A percentile compares a stretch with the other conserved stretches of the same genome.
phyloP scores from a whole-genome alignment of 2,329 filamentous ascomycete genomes.

The Amauroascus niger region DNA sequence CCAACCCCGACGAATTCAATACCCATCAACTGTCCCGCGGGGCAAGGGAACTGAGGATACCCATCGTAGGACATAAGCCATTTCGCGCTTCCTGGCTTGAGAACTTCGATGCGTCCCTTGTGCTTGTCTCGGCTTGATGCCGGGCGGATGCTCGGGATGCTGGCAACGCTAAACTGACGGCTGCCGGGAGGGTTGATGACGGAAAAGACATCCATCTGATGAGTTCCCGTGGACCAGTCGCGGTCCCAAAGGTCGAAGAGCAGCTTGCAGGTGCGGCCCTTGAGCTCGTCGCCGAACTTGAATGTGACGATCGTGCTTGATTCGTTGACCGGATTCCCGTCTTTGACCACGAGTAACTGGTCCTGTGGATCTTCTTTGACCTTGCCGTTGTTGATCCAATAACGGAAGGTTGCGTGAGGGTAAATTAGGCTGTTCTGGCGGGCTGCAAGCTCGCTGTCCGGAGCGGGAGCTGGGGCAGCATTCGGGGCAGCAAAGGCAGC shows the following conservation, averaged over 20 bases:
- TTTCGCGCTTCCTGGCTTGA: constrained; percentile 16
- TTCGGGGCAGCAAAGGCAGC: constrained; percentile 14
- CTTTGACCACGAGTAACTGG: constrained; percentile 21
- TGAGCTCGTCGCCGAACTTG: constrained; percentile 13
- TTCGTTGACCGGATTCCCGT: constrained; percentile 18
- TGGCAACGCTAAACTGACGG: not conserved
- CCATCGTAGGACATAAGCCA: constrained; percentile 19
- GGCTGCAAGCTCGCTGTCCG: not conserved
- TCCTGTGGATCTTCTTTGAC: constrained; percentile 20
- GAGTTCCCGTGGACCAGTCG: constrained; percentile 20
- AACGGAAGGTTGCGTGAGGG: constrained; percentile 20
- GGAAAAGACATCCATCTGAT: constrained; percentile 21
- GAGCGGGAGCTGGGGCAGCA: not conserved
- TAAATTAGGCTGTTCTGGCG: constrained; percentile 17
- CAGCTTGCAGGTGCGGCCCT: constrained; percentile 20
- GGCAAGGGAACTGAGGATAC: constrained; percentile 21
- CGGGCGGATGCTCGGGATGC: constrained; percentile 10
- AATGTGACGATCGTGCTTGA: constrained; percentile 22
- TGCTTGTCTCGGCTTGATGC: constrained; percentile 19
- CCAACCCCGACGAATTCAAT: constrained; percentile 23
- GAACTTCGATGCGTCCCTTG: constrained; percentile 17
- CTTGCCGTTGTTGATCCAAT: constrained; percentile 19
- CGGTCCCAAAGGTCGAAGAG: constrained; percentile 21
- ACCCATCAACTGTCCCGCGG: constrained; percentile 18
- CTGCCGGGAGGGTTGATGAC: constrained; percentile 18